These are phyloP conservation scores for Sporormia fimetaria DNA, from an alignment of 495 filamentous ascomycete genomes.

Conservation along the genomic window DNA sequence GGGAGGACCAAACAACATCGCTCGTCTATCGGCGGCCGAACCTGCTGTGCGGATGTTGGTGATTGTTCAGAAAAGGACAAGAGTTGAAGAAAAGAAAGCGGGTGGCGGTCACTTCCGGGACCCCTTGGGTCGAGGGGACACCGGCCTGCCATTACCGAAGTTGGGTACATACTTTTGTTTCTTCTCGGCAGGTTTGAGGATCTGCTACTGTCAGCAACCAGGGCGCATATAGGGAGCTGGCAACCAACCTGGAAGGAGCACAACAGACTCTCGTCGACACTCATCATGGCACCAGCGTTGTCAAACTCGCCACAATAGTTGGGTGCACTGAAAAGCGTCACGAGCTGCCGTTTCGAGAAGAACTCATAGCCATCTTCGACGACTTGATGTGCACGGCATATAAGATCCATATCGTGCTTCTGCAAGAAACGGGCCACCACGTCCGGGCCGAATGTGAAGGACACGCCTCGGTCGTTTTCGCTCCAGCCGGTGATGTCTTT, in stretches of 20 bases:
- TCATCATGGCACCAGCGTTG: slow-evolving; percentile 99
- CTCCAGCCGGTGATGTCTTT: slow-evolving; percentile 99
- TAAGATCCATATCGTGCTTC: slow-evolving; percentile 99
- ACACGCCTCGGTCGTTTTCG: slow-evolving; percentile 96
- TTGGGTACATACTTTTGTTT: slow-evolving; percentile 99
- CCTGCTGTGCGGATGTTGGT: slow-evolving; percentile 83
- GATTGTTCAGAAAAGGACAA: slow-evolving; percentile 37
- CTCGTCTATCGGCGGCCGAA: slow-evolving; percentile 82
- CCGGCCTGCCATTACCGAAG: slow-evolving; percentile 73
- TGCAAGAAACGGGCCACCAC: slow-evolving; percentile 97
- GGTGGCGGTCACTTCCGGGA: slow-evolving; percentile 59
- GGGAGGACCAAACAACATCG: slow-evolving; percentile 23
- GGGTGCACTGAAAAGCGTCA: slow-evolving; percentile 94
- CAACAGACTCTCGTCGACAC: slow-evolving; percentile 95
- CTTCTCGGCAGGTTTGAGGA: slow-evolving; percentile 99
- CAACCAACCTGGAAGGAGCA: slow-evolving; percentile 94
- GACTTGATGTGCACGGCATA: slow-evolving; percentile 97
- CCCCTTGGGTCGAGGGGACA: slow-evolving; percentile 84
- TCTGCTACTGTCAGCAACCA: slow-evolving; percentile 42
- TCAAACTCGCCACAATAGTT: slow-evolving; percentile 99
- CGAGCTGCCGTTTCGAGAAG: slow-evolving; percentile 96
- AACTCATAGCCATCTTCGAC: slow-evolving; percentile 99
- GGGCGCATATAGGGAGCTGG: not conserved
- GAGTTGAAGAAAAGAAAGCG: too few relatives aligned
- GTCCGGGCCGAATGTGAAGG: slow-evolving; percentile 98